These are phyloP conservation scores for Pleurostoma richardsiae DNA, from an alignment of 2,329 filamentous ascomycete genomes.

Conservation along the genomic window DNA sequence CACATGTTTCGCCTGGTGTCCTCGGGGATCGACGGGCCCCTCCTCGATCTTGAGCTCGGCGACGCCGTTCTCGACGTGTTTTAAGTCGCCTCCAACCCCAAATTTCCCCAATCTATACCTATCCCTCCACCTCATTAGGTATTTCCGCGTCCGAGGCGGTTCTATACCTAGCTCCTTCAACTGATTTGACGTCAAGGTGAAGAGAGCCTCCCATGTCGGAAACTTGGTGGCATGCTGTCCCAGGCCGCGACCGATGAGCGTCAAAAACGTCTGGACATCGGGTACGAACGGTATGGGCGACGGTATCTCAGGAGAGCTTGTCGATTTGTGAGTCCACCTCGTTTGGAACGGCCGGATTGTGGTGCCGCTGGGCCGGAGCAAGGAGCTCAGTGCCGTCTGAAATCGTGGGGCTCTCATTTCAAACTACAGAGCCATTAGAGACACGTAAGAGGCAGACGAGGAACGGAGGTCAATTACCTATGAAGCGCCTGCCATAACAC, in stretches of 20 bases:
- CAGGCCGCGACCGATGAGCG: constrained; percentile 83
- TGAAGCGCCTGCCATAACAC: not conserved
- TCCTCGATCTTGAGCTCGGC: constrained; percentile 46
- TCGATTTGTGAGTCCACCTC: constrained; percentile 37
- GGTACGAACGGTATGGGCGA: constrained; percentile 79
- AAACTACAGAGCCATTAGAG: not conserved
- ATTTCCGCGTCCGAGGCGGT: constrained; percentile 73
- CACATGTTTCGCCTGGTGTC: constrained; percentile 43
- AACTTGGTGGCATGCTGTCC: constrained; percentile 81
- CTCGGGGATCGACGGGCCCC: constrained; percentile 16
- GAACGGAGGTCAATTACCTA: not conserved
- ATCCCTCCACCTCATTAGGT: constrained; percentile 83
- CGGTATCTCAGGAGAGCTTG: constrained; percentile 44
- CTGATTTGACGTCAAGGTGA: constrained; percentile 72
- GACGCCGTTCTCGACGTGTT: constrained; percentile 57
- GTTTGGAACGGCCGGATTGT: constrained; percentile 25
- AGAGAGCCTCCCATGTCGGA: constrained; percentile 84
- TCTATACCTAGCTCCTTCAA: constrained; percentile 82
- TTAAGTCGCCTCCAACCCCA: constrained; percentile 78
- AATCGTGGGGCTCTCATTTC: constrained; percentile 14
- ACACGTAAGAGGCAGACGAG: too few species aligned
- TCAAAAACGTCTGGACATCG: constrained; percentile 80
- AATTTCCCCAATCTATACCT: constrained; percentile 73
- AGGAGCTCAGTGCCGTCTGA: constrained; percentile 17
- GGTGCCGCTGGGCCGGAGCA: constrained; percentile 22